Percentiles rank a stretch among this genome's conserved stretches.
These are phyloP conservation scores for Aspergillus baeticus DNA, from an alignment of 495 filamentous ascomycete species.

Conservation along the genomic window DNA sequence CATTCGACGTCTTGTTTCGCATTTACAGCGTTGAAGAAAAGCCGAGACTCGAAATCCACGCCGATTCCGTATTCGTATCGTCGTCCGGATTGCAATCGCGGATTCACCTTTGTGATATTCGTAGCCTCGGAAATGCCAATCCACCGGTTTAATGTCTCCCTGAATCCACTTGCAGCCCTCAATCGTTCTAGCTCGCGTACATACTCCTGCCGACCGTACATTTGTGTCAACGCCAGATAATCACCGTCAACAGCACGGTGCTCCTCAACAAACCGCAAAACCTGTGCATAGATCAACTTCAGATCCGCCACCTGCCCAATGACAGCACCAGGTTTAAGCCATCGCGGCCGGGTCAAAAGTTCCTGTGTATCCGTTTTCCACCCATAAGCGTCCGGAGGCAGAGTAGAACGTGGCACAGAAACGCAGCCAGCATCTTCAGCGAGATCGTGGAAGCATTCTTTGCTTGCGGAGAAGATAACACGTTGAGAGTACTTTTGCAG, in stretches of 20 bases:
- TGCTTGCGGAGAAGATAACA: conserved; percentile 61
- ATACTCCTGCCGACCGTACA: conserved; percentile 60
- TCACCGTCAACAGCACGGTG: conserved; percentile 38
- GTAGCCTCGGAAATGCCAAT: conserved; percentile 46
- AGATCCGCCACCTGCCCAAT: conserved; percentile 54
- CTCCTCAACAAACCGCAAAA: conserved; percentile 42
- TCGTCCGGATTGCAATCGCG: conserved; percentile 35
- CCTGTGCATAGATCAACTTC: conserved; percentile 48
- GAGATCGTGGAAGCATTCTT: conserved; percentile 51
- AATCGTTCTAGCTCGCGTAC: conserved; percentile 50
- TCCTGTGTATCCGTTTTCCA: conserved; percentile 49
- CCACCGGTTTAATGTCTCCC: conserved; percentile 43
- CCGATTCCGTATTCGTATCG: conserved; percentile 59
- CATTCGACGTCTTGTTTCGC: conserved; percentile 46
- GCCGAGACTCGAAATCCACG: conserved; percentile 54
- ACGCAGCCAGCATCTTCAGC: conserved; percentile 49
- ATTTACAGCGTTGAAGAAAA: conserved; percentile 53
- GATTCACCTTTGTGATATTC: conserved; percentile 45
- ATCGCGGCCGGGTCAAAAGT: conserved; percentile 47
- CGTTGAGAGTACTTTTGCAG: conserved; percentile 53
- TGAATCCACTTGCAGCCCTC: conserved; percentile 34
- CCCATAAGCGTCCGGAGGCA: conserved; percentile 59
- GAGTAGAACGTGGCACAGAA: conserved; percentile 51
- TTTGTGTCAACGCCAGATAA: conserved; percentile 52
- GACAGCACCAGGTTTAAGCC: conserved; percentile 49